These are phyloP conservation scores for Hondaea fermentalgiana DNA, from an alignment of 108 stramenopile species.

Conservation along the genomic window DNA sequence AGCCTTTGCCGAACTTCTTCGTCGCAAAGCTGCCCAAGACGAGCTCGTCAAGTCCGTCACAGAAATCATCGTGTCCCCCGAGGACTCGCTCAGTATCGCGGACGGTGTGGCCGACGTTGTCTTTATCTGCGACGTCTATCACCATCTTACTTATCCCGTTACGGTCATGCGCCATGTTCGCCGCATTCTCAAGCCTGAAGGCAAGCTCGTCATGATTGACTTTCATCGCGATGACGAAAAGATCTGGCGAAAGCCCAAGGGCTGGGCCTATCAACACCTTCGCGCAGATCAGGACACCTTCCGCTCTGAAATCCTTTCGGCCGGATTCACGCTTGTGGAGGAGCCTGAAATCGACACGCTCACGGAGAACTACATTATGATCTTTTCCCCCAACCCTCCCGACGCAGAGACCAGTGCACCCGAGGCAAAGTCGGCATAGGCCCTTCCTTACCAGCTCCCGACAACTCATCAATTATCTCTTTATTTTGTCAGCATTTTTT, in stretches of 20 bases:
- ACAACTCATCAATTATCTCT: background rate
- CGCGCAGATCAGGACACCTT: conserved; percentile 17
- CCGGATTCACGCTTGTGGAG: background rate
- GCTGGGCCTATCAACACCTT: background rate
- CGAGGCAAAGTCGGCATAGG: background rate
- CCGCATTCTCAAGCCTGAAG: background rate
- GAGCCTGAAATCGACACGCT: background rate
- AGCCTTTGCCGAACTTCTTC: background rate
- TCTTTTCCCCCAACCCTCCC: background rate
- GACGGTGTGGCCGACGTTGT: background rate
- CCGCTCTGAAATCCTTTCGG: background rate
- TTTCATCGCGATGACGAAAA: background rate
- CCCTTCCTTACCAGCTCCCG: background rate
- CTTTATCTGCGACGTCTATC: conserved; percentile 17
- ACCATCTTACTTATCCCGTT: conserved; percentile 13
- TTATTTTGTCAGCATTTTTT: no score
- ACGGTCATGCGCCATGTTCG: background rate
- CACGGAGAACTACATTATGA: conserved; percentile 18
- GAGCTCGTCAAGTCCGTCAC: background rate
- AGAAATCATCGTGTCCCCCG: background rate
- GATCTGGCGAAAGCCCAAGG: background rate
- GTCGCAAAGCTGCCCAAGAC: background rate
- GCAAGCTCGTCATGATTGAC: conserved; percentile 9
- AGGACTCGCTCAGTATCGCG: background rate
- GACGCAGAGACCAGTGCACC: background rate